Evolutionary conservation across 2,329 filamentous ascomycete species (phyloP), one percentile per base, ranked within the genome.

Genomic region (Fusarium paranaense): DNA sequence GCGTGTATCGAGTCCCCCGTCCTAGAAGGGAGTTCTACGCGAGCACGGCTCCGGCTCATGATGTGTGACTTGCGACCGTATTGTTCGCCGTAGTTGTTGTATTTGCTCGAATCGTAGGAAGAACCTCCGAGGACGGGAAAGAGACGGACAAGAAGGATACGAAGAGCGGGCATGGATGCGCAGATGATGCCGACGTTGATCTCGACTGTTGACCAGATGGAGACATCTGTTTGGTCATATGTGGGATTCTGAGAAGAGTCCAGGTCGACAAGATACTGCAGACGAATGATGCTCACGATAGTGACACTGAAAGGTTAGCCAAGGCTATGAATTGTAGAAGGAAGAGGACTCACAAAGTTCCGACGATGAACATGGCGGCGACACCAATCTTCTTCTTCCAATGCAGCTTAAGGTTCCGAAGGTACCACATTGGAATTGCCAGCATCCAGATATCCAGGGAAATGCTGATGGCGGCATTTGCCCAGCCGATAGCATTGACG

Each of bases 321-420:
- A 50, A n/a, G 5, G 11, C 35, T 8, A 9, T 1, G 13, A 5
- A 8, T 2, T 1, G 22, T 22, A 22, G 22, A 22, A 22, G 20
- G 22, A 18, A 14, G 1, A 4, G 2, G 2, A 73, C 82, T 78
- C 60, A 83, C 81, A 84, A 83, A 2, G 82, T 78, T 40, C 86
- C 86, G 1, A 86, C 80, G 5, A 81, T 78, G 52, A 87, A 86
- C 83, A 87, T 86, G 37, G 84, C 70, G 0, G 78, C 74, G 0
- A 87, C 81, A 5, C 82, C 82, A 30, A 85, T 67, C 75, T 87
- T 87, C 76, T 85, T 85, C 75, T 82, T 83, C 74, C 80, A 82
- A 18, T 81, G 80, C 3, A 82, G 68, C 3, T 78, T 77, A 27
- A 87, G 73, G 0, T 74, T 75, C 6, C 78, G 67, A 0, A 87